Percentiles rank a stretch among this genome's conserved stretches.
phyloP scores from a whole-genome alignment of 2,329 filamentous ascomycete species.

The Bipolaris oryzae region DNA sequence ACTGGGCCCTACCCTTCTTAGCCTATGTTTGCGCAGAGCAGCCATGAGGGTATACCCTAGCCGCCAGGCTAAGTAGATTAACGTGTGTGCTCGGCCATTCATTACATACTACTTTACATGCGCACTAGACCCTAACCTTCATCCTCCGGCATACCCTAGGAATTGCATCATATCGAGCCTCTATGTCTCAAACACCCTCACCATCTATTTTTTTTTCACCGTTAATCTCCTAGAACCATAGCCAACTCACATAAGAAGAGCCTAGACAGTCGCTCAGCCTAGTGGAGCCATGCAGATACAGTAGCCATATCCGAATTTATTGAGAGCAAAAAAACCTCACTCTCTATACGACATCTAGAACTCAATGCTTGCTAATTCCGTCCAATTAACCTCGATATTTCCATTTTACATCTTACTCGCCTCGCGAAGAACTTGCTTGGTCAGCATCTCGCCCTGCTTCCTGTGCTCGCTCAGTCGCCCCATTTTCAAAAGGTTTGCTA shows the following conservation, averaged over 20 bases:
- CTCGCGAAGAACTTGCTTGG: constrained; percentile 57
- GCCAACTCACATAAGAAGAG: background rate
- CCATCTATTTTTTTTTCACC: no score
- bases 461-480: constrained; percentile 61
- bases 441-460: constrained; percentile 59
- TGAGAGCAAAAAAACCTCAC: background rate
- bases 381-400: no score
- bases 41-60: background rate
- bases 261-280: background rate
- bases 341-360: no score
- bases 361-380: no score
- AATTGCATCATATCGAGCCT: background rate
- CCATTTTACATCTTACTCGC: constrained; percentile 54
- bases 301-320: background rate
- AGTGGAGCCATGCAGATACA: background rate
- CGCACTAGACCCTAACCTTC: background rate
- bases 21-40: background rate
- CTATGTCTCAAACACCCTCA: background rate
- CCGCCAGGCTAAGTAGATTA: background rate
- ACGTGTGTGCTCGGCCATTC: background rate
- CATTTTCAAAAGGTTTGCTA: constrained; percentile 60
- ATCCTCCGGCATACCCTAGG: background rate
- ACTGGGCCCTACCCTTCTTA: no score
- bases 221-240: background rate
- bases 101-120: background rate